phyloP scores from a whole-genome alignment of 2,329 filamentous ascomycete species.

The Penicillium sp. region DNA sequence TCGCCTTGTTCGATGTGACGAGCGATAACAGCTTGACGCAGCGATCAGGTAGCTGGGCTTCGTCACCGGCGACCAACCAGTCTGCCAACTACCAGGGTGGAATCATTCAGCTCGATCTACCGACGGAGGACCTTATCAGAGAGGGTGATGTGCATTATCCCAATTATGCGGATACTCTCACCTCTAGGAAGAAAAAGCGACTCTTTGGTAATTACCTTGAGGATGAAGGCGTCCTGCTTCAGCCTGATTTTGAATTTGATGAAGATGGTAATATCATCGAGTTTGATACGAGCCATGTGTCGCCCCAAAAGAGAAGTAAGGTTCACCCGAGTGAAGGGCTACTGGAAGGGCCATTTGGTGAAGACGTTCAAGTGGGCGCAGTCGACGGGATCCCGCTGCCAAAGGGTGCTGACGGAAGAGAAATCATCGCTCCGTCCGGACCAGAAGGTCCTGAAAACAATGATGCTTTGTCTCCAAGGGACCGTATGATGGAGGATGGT shows the following conservation, averaged over 20 bases:
- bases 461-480: not conserved
- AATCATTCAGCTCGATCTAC: constrained; percentile 51
- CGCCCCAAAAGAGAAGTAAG: constrained; percentile 21
- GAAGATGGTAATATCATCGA: constrained; percentile 64
- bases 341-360: not conserved
- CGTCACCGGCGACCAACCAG: constrained; percentile 39
- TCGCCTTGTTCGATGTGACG: constrained; percentile 50
- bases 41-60: constrained; percentile 39
- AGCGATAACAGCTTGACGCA: constrained; percentile 38
- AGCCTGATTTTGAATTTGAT: constrained; percentile 65
- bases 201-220: constrained; percentile 39
- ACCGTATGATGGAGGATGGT: constrained; percentile 1
- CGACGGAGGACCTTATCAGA: constrained; percentile 50
- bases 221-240: constrained; percentile 53
- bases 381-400: constrained; percentile 1
- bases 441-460: not conserved
- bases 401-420: not conserved
- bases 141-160: constrained; percentile 45
- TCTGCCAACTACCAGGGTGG: constrained; percentile 33
- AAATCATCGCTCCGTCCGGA: not conserved
- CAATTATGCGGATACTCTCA: constrained; percentile 45
- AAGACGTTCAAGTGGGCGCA: constrained; percentile 4
- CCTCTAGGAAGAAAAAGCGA: constrained; percentile 39
- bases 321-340: not conserved
- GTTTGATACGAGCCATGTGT: constrained; percentile 31